phyloP scores from a whole-genome alignment of 371 early-diverging fungal species.

The Mortierella sp. region DNA sequence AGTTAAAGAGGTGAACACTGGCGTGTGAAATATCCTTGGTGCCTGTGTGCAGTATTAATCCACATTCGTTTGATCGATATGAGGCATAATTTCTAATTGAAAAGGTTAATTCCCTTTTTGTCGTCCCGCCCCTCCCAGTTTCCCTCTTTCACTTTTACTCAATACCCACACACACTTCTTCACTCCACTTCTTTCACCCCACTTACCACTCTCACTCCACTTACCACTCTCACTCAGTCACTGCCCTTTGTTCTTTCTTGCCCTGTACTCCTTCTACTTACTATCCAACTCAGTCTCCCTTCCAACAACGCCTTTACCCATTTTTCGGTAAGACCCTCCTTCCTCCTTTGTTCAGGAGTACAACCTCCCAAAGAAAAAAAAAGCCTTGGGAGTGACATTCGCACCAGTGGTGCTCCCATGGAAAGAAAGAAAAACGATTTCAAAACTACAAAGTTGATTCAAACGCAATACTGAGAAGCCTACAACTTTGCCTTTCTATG shows the following conservation, averaged over 20 bases:
- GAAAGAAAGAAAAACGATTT: background rate
- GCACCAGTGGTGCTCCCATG: background rate
- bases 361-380: constrained; percentile 6
- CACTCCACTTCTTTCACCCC: background rate
- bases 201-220: too few relatives aligned
- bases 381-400: background rate
- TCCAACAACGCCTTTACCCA: too few relatives aligned
- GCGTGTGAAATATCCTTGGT: too few relatives aligned
- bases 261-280: background rate
- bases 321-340: background rate
- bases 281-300: background rate
- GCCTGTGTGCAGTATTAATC: too few relatives aligned
- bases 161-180: too few relatives aligned
- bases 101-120: background rate
- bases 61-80: too few relatives aligned
- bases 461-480: background rate
- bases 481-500: background rate
- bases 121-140: too few relatives aligned
- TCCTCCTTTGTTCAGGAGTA: background rate
- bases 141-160: constrained; percentile 10
- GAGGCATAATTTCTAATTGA: too few relatives aligned
- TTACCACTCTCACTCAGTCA: too few relatives aligned
- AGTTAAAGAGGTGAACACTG: too few relatives aligned
- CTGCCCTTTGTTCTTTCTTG: too few relatives aligned
- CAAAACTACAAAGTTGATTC: background rate